Percentiles rank a stretch among this genome's conserved stretches.
These are phyloP conservation scores for Eucalyptus paniculata DNA, from an alignment of 345 rosid species.

Conservation along the genomic window DNA sequence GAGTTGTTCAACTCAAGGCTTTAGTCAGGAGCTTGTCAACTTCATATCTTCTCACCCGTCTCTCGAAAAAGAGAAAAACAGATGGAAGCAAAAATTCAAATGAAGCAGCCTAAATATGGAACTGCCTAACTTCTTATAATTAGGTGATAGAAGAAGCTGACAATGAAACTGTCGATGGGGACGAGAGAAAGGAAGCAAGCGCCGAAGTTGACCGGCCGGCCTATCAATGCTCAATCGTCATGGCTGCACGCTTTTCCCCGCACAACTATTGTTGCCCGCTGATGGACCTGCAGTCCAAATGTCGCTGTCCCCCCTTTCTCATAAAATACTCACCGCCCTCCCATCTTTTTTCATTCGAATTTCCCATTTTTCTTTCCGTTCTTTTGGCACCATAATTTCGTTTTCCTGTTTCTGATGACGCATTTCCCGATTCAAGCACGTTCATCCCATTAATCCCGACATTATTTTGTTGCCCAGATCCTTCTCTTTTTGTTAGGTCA, in stretches of 20 bases:
- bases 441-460: neutral
- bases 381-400: neutral
- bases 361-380: neutral
- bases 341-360: neutral
- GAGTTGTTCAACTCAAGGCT: neutral
- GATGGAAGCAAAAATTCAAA: neutral
- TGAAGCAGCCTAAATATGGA: neutral
- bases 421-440: neutral
- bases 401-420: neutral
- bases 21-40: neutral
- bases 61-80: neutral
- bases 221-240: neutral
- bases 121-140: neutral
- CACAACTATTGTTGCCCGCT: neutral
- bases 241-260: neutral
- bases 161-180: neutral
- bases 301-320: neutral
- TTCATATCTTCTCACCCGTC: neutral
- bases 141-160: neutral
- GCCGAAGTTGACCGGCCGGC: neutral
- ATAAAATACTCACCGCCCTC: neutral
- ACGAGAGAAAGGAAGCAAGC: neutral
- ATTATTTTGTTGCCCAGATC: neutral
- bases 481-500: neutral
- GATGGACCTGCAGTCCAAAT: neutral